Evolutionary conservation across 805 yeast species (phyloP), one percentile per base, ranked within the genome.

Genomic region (Crinitomyces ghanaensis): DNA sequence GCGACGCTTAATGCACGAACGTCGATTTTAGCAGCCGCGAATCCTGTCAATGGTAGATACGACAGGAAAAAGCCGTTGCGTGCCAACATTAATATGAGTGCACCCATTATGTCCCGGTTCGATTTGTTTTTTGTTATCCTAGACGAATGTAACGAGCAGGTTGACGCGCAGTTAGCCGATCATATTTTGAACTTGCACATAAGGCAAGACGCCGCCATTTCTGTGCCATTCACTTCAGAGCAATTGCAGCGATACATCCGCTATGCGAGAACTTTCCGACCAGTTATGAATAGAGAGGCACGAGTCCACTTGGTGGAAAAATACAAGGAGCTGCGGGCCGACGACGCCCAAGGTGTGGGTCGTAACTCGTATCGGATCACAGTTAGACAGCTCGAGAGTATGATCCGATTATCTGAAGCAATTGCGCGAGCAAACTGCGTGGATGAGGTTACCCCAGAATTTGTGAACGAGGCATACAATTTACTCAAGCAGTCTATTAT

Each of bases 81-180:
- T 42, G 75, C 93, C 31, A 91, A 91, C 52, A 66, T 91, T 51
- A 77, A 79, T 50, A 84, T 91, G 95, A 82, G 95, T 11, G 97
- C 96, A 1, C 98, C 98, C 2, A 91, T 91, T 53, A 91, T 91
- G 95, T 88, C 97, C 19, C 75, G 98, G 60, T 91, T 91, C 56
- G 98, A 91, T 59, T 61, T 91, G 43, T 91, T 91, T 54, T 91
- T 91, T 51, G 96, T 91, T 18, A 78, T 91, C 34, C 64, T 91
- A 43, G 98, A 88, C 58, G 97, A 91, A 50, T 81, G 95, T 54
- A 88, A 88, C 51, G 95, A 83, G 50, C 70, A 76, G 45, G 70
- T 85, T 27, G 98, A 91, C 54, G 78, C 93, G 1, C 82, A 81
- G 46, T 64, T 91, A 41, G 96, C 98, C 0, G 70, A 77, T 21